Conservation (phyloP, 139 green algal species). For the Pseudopediastrum boryanum region DNA sequence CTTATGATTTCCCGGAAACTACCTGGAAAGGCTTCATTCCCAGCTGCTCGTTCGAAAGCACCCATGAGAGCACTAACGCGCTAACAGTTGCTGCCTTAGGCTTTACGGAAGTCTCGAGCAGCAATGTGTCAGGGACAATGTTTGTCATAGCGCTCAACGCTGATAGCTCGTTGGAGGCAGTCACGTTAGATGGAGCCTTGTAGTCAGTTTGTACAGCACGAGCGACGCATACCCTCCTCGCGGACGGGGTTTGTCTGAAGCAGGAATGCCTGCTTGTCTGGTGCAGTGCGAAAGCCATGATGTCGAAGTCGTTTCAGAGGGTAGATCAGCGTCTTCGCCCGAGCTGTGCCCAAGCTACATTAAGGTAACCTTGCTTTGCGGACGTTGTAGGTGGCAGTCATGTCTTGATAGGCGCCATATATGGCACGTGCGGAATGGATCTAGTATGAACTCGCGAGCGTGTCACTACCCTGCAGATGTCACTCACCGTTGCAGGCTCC, state of each 20-base stretch:
- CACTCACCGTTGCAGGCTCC: too few relatives aligned
- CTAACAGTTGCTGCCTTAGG: conserved; percentile 70
- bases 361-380: too few relatives aligned
- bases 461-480: too few relatives aligned
- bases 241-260: too few relatives aligned
- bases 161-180: conserved; percentile 17
- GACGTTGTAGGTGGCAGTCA: too few relatives aligned
- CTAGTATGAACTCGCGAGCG: too few relatives aligned
- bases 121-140: conserved; percentile 67
- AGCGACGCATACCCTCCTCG: neutral
- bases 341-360: too few relatives aligned
- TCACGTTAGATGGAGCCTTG: conserved; percentile 9
- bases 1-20: neutral
- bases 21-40: conserved; percentile 47
- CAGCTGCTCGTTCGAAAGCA: conserved; percentile 31
- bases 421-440: too few relatives aligned
- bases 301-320: neutral
- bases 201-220: neutral
- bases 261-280: neutral
- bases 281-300: neutral
- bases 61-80: conserved; percentile 13
- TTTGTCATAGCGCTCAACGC: conserved; percentile 20
- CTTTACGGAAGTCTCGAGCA: conserved; percentile 43
- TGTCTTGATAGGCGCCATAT: too few relatives aligned
- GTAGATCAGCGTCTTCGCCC: neutral